These are phyloP conservation scores for Ogataea thermomethanolica DNA, from an alignment of 805 yeast species.

Conservation along the genomic window DNA sequence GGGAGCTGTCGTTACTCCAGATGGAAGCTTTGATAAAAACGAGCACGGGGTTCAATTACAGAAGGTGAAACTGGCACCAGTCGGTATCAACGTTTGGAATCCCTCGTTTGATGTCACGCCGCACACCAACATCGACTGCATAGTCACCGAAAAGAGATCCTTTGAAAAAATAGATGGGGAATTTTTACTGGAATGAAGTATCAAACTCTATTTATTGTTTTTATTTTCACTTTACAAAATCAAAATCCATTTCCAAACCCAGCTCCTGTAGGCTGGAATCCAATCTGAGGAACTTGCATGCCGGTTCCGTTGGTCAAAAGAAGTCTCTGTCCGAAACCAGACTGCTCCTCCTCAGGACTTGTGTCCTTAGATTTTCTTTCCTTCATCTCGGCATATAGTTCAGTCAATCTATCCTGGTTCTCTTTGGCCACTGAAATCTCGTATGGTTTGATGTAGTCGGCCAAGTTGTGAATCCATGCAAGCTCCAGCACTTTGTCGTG, in stretches of 20 bases:
- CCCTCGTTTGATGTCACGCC: slow-evolving; percentile 97
- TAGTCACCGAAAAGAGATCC: slow-evolving; percentile 77
- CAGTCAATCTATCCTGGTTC: slow-evolving; percentile 62
- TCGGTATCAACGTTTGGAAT: slow-evolving; percentile 85
- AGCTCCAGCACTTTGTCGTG: slow-evolving; percentile 85
- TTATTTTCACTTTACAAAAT: slow-evolving; percentile 4
- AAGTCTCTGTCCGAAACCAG: slow-evolving; percentile 61
- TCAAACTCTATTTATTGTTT: background rate
- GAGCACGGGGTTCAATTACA: slow-evolving; percentile 28
- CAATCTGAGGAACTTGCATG: slow-evolving; percentile 42
- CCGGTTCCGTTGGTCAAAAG: slow-evolving; percentile 79
- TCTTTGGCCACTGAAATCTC: slow-evolving; percentile 81
- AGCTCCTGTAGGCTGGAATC: slow-evolving; percentile 68
- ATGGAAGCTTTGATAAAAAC: slow-evolving; percentile 31
- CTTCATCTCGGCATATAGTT: slow-evolving; percentile 65
- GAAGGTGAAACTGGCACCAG: slow-evolving; percentile 79
- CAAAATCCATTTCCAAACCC: slow-evolving; percentile 55
- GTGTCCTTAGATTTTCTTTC: slow-evolving; percentile 59
- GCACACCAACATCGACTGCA: slow-evolving; percentile 73
- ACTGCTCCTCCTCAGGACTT: slow-evolving; percentile 45
- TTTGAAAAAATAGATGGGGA: slow-evolving; percentile 49
- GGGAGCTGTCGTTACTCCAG: slow-evolving; percentile 54
- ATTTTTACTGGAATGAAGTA: slow-evolving; percentile 32
- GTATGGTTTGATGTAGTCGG: slow-evolving; percentile 87
- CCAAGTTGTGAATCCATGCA: slow-evolving; percentile 84